Evolutionary conservation across 768 basidiomycete genomes (phyloP).

Genomic region (Strobilomyces dryophilus): DNA sequence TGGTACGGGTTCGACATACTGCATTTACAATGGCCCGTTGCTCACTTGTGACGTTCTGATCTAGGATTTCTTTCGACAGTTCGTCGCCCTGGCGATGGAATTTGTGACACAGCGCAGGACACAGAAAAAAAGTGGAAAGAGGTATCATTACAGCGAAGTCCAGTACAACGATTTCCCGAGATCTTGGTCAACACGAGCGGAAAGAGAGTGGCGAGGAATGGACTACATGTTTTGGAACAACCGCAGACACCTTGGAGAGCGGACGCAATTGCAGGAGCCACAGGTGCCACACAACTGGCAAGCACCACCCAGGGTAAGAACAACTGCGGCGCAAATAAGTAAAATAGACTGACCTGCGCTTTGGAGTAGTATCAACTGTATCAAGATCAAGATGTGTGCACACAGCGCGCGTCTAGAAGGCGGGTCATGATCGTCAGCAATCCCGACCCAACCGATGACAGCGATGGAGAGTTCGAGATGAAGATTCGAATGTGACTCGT

Average conservation of each 20-base stretch:
- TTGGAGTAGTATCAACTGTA: slow-evolving; percentile 8
- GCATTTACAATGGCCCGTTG: slow-evolving; percentile 3
- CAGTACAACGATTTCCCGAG: slow-evolving; percentile 21
- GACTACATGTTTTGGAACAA: slow-evolving; percentile 20
- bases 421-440: slow-evolving; percentile 29
- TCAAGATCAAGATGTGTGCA: slow-evolving; percentile 10
- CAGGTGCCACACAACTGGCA: slow-evolving; percentile 9
- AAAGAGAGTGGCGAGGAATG: slow-evolving; percentile 25
- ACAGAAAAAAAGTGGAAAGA: slow-evolving; percentile 15
- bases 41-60: slow-evolving; percentile 15
- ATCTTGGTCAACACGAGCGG: slow-evolving; percentile 25
- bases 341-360: slow-evolving; percentile 6
- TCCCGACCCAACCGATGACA: slow-evolving; percentile 27
- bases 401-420: slow-evolving; percentile 21
- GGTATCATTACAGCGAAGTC: slow-evolving; percentile 6
- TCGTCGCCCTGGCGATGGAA: slow-evolving; percentile 22
- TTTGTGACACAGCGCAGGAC: slow-evolving; percentile 18
- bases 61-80: slow-evolving; percentile 20
- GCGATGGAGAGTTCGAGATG: slow-evolving; percentile 23
- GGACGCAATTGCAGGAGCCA: slow-evolving; percentile 3
- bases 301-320: slow-evolving; percentile 17
- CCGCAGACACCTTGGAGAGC: slow-evolving; percentile 5
- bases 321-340: neutral
- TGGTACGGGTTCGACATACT: slow-evolving; percentile 24
- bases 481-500: slow-evolving; percentile 6